Conservation (phyloP, 176 grass and related monocot species). For the Neostapfia colusana region DNA sequence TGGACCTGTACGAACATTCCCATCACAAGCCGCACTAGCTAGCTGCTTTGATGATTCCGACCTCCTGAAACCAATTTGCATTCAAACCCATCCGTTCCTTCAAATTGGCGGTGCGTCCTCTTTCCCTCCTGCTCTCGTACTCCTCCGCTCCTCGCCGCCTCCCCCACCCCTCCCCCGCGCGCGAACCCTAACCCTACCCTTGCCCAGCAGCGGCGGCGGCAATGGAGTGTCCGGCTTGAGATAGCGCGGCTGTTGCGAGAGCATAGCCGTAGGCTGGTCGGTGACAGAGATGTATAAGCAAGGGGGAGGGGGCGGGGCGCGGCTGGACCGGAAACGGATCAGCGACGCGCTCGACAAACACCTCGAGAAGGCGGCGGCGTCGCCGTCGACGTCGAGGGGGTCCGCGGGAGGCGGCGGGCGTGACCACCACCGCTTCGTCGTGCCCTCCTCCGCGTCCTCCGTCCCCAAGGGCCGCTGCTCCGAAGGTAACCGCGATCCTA, state of each 20-base stretch:
- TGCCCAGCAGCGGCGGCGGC: conserved; percentile 3
- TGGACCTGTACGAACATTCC: conserved; percentile 29
- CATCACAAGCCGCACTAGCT: not conserved
- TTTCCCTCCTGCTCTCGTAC: not conserved
- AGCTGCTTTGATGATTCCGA: conserved; percentile 1
- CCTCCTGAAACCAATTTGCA: not conserved
- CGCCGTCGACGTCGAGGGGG: conserved; percentile 59
- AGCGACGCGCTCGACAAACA: conserved; percentile 71
- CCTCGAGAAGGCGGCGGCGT: conserved; percentile 54
- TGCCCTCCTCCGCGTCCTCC: conserved; percentile 51
- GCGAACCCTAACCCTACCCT: conserved; percentile 49
- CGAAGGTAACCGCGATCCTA: conserved; percentile 38
- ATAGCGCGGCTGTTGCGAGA: not conserved
- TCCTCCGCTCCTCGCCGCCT: not conserved
- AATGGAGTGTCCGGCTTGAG: conserved; percentile 48
- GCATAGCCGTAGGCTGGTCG: not conserved
- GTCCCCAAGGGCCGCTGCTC: conserved; percentile 50
- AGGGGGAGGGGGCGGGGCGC: conserved; percentile 41
- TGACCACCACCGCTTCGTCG: conserved; percentile 53
- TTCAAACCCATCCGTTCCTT: not conserved
- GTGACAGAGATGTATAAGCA: conserved; percentile 54
- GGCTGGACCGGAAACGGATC: conserved; percentile 65
- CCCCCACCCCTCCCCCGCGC: not conserved
- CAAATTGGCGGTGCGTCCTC: not conserved
- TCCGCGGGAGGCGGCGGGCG: conserved; percentile 33